These are phyloP conservation scores for Curvularia verruculosa DNA, from an alignment of 2,329 filamentous ascomycete genomes.

Conservation along the genomic window DNA sequence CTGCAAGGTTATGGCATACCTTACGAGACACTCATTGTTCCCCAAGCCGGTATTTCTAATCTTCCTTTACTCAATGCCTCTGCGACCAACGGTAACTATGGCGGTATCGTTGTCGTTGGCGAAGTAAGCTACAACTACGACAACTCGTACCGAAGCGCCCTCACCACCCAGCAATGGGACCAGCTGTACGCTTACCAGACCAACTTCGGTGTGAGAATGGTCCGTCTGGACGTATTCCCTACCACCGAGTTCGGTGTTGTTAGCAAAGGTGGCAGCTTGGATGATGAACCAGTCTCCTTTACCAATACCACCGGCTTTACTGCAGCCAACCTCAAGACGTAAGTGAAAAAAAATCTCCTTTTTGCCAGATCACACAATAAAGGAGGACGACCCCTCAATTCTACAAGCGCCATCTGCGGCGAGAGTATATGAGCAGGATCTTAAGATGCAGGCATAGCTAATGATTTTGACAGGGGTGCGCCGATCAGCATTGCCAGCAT, in stretches of 20 bases:
- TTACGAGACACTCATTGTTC: conserved; percentile 62
- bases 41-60: conserved; percentile 54
- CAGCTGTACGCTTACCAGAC: conserved; percentile 64
- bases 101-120: conserved; percentile 62
- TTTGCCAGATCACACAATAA: neutral
- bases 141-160: conserved; percentile 57
- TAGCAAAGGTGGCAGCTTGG: conserved; percentile 43
- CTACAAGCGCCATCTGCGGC: neutral
- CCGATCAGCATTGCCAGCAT: conserved; percentile 49
- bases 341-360: conserved; percentile 16
- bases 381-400: neutral
- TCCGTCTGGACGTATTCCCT: conserved; percentile 65
- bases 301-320: conserved; percentile 61
- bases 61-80: conserved; percentile 61
- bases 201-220: conserved; percentile 65
- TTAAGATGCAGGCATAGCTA: conserved; percentile 4
- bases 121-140: conserved; percentile 63
- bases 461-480: conserved; percentile 27
- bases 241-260: conserved; percentile 56
- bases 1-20: conserved; percentile 67
- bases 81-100: conserved; percentile 61
- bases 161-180: conserved; percentile 63
- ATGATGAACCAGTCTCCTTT: conserved; percentile 55
- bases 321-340: conserved; percentile 60
- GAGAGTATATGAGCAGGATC: neutral